Evolutionary conservation across 345 rosid genomes (phyloP).

Genomic region (Geranium brycei): DNA sequence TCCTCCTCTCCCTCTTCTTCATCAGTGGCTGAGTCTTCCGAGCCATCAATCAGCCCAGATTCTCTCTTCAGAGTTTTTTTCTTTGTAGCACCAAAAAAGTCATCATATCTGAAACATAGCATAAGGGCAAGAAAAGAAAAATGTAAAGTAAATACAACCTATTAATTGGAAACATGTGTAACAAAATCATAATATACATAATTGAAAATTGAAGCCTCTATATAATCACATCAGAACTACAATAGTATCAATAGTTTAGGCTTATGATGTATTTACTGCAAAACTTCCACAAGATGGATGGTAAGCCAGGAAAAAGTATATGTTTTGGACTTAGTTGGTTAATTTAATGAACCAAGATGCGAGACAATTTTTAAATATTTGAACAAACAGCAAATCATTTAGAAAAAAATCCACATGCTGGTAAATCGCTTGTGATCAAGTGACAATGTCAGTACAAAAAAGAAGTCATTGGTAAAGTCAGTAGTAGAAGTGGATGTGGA

Average conservation of each 20-base stretch:
- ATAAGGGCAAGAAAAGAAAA: not conserved
- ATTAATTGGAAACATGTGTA: not conserved
- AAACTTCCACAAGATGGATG: not conserved
- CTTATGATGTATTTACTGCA: not conserved
- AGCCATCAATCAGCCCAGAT: constrained; percentile 17
- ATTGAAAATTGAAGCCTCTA: not conserved
- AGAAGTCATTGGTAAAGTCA: too few relatives aligned
- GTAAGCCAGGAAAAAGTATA: not conserved
- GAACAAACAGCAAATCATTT: too few relatives aligned
- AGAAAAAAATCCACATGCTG: too few relatives aligned
- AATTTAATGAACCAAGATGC: too few relatives aligned
- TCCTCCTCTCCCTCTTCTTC: constrained; percentile 20
- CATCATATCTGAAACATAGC: constrained; percentile 46
- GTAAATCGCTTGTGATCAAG: too few relatives aligned
- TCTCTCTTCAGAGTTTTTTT: constrained; percentile 26
- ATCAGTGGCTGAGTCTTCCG: constrained; percentile 28
- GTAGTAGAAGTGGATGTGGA: too few relatives aligned
- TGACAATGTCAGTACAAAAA: too few relatives aligned
- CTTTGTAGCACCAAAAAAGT: constrained; percentile 54
- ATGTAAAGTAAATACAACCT: not conserved
- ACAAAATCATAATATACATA: not conserved
- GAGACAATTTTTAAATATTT: too few relatives aligned
- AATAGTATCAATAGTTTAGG: not conserved
- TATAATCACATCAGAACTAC: not conserved
- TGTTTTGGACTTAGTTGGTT: too few relatives aligned